Base-by-base conservation (phyloP, 1,284 basidiomycete genomes). In the Ustilago curta region DNA sequence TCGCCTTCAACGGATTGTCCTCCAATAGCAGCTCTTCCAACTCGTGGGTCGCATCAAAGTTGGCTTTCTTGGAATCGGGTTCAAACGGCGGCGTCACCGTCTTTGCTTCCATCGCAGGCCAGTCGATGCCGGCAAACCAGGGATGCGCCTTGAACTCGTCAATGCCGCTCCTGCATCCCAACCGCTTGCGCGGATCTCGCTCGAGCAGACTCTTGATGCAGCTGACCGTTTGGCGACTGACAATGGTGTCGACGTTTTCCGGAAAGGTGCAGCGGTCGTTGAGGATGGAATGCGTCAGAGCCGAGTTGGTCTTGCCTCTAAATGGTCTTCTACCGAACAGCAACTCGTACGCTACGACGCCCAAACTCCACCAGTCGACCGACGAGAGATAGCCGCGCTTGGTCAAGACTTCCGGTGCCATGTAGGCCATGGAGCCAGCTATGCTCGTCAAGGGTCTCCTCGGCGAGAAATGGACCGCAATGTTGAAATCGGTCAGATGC, bases 1-100 rank as follows among this genome's bases (percentile, higher is more conserved):
- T 92, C 14, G 96, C 95, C 85, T 97, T 98, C 58, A 98, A 88
- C 50, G 96, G 96, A 83, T 99, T 98, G 84, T 98, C 96, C 86
- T 98, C 96, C 11, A 99, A 87, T 37, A 99, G 85, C 42, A 99
- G 87, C 86, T 99, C 96, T 83, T 99, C 96, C 35, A 99, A 87
- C 86, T 99, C 96, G 84, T 98, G 95, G 16, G 96, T 97, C n/a
- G 95, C 95, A 84, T 99, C 96, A 85, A 98, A 99, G 85, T 99
- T 98, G 21, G 96, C 94, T 86, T 96, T 96, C 87, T 97, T 97
- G 85, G 93, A 93, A 85, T 98, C 95, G 55, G 96, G 96, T 65
- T 94, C 90, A 82, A 98, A 99, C 0, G 94, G 93, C 40, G 96
- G 91, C 0, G 87, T 88, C 29, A 91, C 89, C 77, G 91, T 88